Base-by-base conservation (phyloP, 1,284 basidiomycete species). In the Cutaneotrichosporon cavernicola region DNA sequence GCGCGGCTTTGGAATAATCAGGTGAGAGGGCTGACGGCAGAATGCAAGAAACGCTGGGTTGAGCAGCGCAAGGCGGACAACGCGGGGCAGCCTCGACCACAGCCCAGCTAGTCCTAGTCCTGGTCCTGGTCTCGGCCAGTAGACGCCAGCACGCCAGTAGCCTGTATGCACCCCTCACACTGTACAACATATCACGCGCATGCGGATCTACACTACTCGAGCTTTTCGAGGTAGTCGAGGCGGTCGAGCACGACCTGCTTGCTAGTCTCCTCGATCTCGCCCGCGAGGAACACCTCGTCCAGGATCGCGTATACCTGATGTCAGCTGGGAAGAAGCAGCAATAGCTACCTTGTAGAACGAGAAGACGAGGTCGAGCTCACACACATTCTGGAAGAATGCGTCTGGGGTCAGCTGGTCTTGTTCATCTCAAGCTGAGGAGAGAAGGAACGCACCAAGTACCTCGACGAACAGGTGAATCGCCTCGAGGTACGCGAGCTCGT, bases 391-490 rank as follows among this genome's bases (percentile, higher is more conserved):
- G 76, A 99, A 99, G 83, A 97, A 98, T 0, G 93, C 89, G 76
- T 98, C 95, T 95, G 68, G n/a, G 30, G 62, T 63, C 32, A 63
- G 58, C 58, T 22, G 26, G 26, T 26, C 26, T 26, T 26, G 26
- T 26, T 26, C 26, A 26, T 3, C 26, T 14, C 38, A 21, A 9
- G 52, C 4, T 9, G 0, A 3, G 36, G 34, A 36, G 11, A 13
- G 8, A 9, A 36, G 34, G 14, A 1, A 82, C 88, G 67, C 64
- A 93, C 94, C 95, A 8, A 99, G 85, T n/a, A 98, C 89, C 80
- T 99, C 97, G 26, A 99, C 97, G 75, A 99, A 98, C 4, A 99
- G 86, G 79, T 99, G 96, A 62, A 99, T 98, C 2, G 93, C 94
- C 78, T 99, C 97, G 32, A 98, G 84, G 78, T 97, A 97, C 0